phyloP scores from a whole-genome alignment of 192 early-diverging fungal genomes.

The Coemansia sp. region DNA sequence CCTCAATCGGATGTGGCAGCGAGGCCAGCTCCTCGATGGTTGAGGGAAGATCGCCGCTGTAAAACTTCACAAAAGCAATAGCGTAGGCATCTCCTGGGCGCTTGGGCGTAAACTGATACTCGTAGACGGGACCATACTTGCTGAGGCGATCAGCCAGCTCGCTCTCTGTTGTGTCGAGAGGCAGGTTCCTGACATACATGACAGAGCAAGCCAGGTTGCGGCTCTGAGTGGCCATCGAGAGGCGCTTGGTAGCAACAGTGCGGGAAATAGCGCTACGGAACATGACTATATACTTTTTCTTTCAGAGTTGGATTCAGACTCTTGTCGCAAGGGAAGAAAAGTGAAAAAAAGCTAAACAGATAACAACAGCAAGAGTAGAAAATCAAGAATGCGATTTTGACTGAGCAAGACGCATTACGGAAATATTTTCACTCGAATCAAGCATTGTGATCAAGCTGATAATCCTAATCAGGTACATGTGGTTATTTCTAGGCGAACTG shows the following conservation, averaged over 20 bases:
- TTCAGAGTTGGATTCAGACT: constrained; percentile 1
- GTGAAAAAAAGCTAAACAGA: background rate
- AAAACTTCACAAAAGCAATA: constrained; percentile 40
- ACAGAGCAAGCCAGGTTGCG: constrained; percentile 32
- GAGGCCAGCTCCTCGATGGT: constrained; percentile 36
- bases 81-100: background rate
- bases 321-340: background rate
- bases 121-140: constrained; percentile 30
- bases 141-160: constrained; percentile 17
- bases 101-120: constrained; percentile 6
- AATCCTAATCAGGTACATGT: background rate
- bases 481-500: background rate
- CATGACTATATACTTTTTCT: constrained; percentile 17
- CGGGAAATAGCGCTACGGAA: constrained; percentile 33
- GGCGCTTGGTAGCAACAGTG: constrained; percentile 16
- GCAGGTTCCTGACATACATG: constrained; percentile 30
- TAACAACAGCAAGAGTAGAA: background rate
- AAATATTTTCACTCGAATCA: background rate
- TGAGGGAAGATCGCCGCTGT: constrained; percentile 29
- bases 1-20: constrained; percentile 15
- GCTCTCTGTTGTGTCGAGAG: constrained; percentile 10
- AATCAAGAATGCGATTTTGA: background rate
- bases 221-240: constrained; percentile 17
- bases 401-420: background rate
- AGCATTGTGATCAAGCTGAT: background rate